Conservation (phyloP, 305 asterid genomes). For the Solanum aculeatissimum region DNA sequence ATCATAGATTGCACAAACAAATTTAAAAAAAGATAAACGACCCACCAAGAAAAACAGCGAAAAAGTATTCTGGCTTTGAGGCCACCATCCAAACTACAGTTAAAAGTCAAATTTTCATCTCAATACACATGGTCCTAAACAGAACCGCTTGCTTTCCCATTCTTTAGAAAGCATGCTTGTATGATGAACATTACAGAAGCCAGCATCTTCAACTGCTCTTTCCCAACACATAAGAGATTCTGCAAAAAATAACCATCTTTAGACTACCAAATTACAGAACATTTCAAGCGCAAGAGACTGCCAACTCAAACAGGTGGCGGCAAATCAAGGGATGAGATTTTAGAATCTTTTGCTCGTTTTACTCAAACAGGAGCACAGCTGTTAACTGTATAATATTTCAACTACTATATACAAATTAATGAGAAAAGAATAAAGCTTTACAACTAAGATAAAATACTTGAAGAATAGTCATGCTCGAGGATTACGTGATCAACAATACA, state of each 20-base stretch:
- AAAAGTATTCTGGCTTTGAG: constrained; percentile 8
- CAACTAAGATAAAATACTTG: neutral
- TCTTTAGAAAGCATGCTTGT: neutral
- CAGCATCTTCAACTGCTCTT: neutral
- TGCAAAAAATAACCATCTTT: neutral
- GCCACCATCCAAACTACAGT: constrained; percentile 9
- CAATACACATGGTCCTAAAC: constrained; percentile 11
- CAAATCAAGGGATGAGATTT: neutral
- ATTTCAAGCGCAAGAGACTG: neutral
- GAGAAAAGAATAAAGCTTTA: neutral
- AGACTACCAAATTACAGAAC: neutral
- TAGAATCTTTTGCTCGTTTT: neutral
- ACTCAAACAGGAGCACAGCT: neutral
- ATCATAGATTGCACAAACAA: constrained; percentile 25
- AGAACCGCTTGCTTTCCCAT: neutral
- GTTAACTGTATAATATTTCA: neutral
- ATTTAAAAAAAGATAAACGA: neutral
- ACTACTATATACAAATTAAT: neutral
- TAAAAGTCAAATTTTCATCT: constrained; percentile 1
- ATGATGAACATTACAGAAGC: neutral
- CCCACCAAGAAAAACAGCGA: neutral
- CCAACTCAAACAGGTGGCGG: neutral
- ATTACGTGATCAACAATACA: neutral
- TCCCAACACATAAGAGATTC: neutral
- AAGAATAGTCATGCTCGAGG: neutral